phyloP scores from a whole-genome alignment of 371 early-diverging fungal genomes.

The Mucor sp. region DNA sequence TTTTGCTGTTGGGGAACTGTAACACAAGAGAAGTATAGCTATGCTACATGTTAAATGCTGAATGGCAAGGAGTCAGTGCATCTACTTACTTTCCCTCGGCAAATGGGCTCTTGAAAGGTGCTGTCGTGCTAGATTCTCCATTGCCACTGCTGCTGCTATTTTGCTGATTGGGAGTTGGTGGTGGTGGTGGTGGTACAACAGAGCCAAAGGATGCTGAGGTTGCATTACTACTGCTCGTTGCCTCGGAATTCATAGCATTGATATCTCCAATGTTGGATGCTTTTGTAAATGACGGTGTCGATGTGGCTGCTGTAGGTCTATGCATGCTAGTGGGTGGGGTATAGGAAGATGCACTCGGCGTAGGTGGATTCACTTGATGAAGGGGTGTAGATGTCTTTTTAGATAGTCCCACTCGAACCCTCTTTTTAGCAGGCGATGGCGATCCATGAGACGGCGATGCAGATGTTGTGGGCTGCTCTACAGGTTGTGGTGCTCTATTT shows the following conservation, averaged over 20 bases:
- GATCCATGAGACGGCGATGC: background rate
- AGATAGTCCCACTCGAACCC: slow-evolving; percentile 35
- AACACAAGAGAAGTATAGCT: slow-evolving; percentile 7
- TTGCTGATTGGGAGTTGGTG: too few species aligned
- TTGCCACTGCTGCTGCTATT: background rate
- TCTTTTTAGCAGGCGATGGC: slow-evolving; percentile 7
- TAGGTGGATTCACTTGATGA: background rate
- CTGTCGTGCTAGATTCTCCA: background rate
- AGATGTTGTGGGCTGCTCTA: background rate
- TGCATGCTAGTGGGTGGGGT: background rate
- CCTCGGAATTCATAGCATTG: background rate
- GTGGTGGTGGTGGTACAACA: too few species aligned
- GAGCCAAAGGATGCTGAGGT: background rate
- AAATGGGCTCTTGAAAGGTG: slow-evolving; percentile 22
- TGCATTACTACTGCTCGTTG: background rate
- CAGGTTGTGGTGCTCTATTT: background rate
- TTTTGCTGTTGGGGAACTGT: slow-evolving; percentile 24
- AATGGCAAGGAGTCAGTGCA: background rate
- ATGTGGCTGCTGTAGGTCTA: background rate
- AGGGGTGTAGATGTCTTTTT: slow-evolving; percentile 16
- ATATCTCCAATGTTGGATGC: background rate
- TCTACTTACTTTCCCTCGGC: slow-evolving; percentile 19
- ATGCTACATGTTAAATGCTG: background rate
- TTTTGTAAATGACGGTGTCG: slow-evolving; percentile 1
- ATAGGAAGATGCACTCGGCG: background rate